These are phyloP conservation scores for Erythrobasidium hasegawianum DNA, from an alignment of 1,284 basidiomycete genomes.

Conservation along the genomic window DNA sequence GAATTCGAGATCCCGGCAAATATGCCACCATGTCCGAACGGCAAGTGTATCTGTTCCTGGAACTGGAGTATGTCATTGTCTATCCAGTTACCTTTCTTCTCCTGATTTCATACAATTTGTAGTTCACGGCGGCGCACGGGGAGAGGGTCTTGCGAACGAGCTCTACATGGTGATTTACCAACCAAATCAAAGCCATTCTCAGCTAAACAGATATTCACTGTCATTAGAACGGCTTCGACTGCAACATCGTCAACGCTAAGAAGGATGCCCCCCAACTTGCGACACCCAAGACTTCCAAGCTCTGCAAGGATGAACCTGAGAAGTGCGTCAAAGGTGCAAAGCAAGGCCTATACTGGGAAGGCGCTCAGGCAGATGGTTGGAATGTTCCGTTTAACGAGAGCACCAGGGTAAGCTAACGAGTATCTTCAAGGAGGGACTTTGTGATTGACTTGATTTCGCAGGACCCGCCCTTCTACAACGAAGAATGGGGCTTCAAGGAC, in stretches of 20 bases:
- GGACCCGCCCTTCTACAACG: conserved; percentile 59
- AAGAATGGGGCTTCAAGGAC: conserved; percentile 59
- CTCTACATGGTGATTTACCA: conserved; percentile 14
- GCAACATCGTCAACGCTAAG: conserved; percentile 57
- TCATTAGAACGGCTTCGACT: conserved; percentile 69
- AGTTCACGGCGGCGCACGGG: conserved; percentile 52
- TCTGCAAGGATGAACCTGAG: conserved; percentile 44
- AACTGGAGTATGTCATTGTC: no score
- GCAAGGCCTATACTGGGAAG: conserved; percentile 39
- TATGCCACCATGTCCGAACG: conserved; percentile 65
- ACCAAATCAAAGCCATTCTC: no score
- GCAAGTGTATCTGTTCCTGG: conserved; percentile 65
- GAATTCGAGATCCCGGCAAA: conserved; percentile 60
- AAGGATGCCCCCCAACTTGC: conserved; percentile 55
- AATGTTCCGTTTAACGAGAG: conserved; percentile 38
- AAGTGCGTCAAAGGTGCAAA: conserved; percentile 47
- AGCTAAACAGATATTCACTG: no score
- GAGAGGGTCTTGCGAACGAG: conserved; percentile 38
- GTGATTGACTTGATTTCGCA: conserved; percentile 31
- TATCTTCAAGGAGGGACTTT: no score
- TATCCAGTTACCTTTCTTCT: no score
- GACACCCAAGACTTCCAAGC: conserved; percentile 49
- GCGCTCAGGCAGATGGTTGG: conserved; percentile 35
- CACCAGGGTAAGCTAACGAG: neutral
- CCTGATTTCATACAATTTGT: no score